Evolutionary conservation across 2,329 filamentous ascomycete species (phyloP).

Genomic region (Arthrobotrys sphaeroides): DNA sequence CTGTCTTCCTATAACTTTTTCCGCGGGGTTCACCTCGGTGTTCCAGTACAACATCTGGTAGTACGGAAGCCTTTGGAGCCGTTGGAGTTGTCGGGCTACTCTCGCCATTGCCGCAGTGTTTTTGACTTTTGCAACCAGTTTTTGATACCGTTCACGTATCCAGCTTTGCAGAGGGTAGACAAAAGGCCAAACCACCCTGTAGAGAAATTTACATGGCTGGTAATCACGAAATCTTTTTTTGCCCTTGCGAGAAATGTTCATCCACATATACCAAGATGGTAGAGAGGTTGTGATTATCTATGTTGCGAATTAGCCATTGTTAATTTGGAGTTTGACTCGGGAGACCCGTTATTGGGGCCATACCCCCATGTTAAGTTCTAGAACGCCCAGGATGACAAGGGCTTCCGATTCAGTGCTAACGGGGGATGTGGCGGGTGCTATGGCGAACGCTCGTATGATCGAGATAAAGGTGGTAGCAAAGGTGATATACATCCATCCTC

Average conservation of each 20-base stretch:
- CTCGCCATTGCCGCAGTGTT: neutral
- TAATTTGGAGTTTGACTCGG: neutral
- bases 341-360: neutral
- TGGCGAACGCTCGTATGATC: slow-evolving; percentile 17
- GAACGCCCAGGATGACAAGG: slow-evolving; percentile 24
- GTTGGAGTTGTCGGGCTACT: neutral
- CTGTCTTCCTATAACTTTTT: neutral
- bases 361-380: slow-evolving; percentile 49
- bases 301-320: neutral
- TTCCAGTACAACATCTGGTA: neutral
- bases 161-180: neutral
- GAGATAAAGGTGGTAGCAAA: slow-evolving; percentile 28
- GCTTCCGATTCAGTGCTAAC: slow-evolving; percentile 29
- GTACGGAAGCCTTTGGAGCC: neutral
- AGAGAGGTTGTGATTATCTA: slow-evolving; percentile 39
- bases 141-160: neutral
- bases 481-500: slow-evolving; percentile 34
- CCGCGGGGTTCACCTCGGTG: neutral
- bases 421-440: slow-evolving; percentile 27
- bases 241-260: slow-evolving; percentile 15
- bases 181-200: neutral
- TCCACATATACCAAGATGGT: slow-evolving; percentile 30
- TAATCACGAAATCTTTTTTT: slow-evolving; percentile 24
- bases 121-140: neutral
- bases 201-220: slow-evolving; percentile 11